Evolutionary conservation across 345 rosid species (phyloP).

Genomic region (Cardiospermum halicacabum): DNA sequence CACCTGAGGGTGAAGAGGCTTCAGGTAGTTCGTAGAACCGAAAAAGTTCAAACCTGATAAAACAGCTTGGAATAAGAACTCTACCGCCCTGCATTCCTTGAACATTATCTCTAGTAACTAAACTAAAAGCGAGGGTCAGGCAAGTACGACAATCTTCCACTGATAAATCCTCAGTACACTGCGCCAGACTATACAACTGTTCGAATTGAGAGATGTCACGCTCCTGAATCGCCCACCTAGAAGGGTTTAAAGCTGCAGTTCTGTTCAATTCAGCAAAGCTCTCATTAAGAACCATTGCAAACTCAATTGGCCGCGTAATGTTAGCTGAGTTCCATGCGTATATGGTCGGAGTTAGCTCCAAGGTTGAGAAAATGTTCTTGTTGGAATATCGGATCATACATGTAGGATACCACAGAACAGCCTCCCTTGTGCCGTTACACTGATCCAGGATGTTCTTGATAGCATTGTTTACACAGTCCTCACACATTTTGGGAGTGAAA

Average conservation of each 20-base stretch:
- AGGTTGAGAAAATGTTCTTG: conserved; percentile 5
- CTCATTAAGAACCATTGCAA: not conserved
- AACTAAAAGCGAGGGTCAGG: not conserved
- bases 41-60: conserved; percentile 10
- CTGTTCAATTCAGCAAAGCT: not conserved
- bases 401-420: conserved; percentile 6
- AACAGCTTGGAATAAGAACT: conserved; percentile 15
- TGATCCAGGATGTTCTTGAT: not conserved
- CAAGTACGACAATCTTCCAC: conserved; percentile 2
- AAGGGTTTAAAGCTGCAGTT: not conserved
- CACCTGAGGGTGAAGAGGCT: not conserved
- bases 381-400: conserved; percentile 33
- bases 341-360: not conserved
- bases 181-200: conserved; percentile 3
- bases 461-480: not conserved
- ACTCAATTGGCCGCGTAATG: not conserved
- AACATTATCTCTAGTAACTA: not conserved
- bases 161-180: conserved; percentile 17
- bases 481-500: not conserved
- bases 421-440: not conserved
- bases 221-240: not conserved
- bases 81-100: not conserved
- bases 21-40: not conserved
- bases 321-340: not conserved
- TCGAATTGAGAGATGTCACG: not conserved